Evolutionary conservation across 2,329 filamentous ascomycete genomes (phyloP).

Genomic region (Fusarium tjaetaba): DNA sequence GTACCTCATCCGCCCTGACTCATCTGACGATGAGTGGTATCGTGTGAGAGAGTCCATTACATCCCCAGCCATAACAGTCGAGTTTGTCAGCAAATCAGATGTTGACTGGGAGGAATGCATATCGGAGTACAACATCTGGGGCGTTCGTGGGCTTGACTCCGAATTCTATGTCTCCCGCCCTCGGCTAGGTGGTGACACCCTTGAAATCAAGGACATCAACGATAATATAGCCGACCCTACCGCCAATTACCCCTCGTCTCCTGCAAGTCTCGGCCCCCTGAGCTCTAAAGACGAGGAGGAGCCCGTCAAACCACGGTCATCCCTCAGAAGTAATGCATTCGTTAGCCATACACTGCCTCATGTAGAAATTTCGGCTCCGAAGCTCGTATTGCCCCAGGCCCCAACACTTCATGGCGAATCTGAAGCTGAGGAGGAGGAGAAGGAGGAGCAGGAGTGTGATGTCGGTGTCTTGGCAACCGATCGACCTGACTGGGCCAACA

Average conservation of each 20-base stretch:
- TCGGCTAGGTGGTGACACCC: neutral
- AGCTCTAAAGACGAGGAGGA: neutral
- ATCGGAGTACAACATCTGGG: conserved; percentile 37
- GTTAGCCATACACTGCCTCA: neutral
- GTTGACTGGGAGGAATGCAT: conserved; percentile 34
- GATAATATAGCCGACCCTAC: neutral
- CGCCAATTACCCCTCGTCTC: neutral
- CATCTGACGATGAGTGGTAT: conserved; percentile 39
- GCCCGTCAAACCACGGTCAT: neutral
- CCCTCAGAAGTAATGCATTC: neutral
- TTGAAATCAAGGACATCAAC: neutral
- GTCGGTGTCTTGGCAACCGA: conserved; percentile 8
- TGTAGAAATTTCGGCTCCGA: too few species aligned
- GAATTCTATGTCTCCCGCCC: neutral
- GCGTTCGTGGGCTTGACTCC: neutral
- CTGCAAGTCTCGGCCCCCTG: neutral
- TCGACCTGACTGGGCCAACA: neutral
- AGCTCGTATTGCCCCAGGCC: neutral
- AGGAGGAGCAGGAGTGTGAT: neutral
- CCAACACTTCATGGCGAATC: neutral
- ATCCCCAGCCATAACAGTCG: conserved; percentile 6
- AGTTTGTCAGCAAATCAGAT: neutral
- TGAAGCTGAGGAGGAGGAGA: neutral
- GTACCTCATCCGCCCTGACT: conserved; percentile 27
- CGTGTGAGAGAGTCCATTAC: conserved; percentile 36